phyloP scores from a whole-genome alignment of 805 yeast species.

The Blastobotrys mokoenaii region DNA sequence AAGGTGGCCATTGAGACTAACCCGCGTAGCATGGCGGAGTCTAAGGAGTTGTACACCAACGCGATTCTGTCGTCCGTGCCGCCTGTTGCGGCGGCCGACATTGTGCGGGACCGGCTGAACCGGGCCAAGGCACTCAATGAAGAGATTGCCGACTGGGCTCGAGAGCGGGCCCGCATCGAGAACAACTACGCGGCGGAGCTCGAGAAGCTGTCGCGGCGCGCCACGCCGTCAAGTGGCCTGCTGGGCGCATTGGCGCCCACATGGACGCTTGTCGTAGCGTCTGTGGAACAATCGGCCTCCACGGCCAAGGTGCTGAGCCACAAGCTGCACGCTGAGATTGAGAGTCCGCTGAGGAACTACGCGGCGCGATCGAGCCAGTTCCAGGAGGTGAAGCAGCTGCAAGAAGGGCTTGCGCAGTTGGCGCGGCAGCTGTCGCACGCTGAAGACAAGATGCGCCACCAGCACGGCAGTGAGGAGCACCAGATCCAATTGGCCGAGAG shows the following conservation, averaged over 20 bases:
- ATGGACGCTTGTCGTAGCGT: constrained; percentile 21
- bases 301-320: constrained; percentile 27
- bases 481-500: constrained; percentile 33
- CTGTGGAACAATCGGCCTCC: constrained; percentile 24
- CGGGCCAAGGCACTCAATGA: constrained; percentile 49
- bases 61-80: constrained; percentile 37
- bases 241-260: constrained; percentile 23
- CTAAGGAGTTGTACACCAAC: constrained; percentile 26
- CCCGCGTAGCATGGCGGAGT: neutral
- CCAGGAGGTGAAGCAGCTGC: constrained; percentile 44
- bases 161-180: constrained; percentile 42
- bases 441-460: constrained; percentile 27
- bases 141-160: constrained; percentile 54
- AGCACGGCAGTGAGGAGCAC: constrained; percentile 19
- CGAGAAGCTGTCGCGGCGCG: constrained; percentile 29
- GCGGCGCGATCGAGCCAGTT: constrained; percentile 34
- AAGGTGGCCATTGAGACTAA: neutral
- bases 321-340: constrained; percentile 31
- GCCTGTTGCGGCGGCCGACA: constrained; percentile 54
- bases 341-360: constrained; percentile 33
- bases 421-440: constrained; percentile 33
- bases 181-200: constrained; percentile 42
- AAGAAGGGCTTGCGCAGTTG: constrained; percentile 36
- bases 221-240: constrained; percentile 13
- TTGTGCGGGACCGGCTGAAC: constrained; percentile 47